Base-by-base conservation (phyloP, 106 monocot genomes). In the Phalaenopsis equestris region DNA sequence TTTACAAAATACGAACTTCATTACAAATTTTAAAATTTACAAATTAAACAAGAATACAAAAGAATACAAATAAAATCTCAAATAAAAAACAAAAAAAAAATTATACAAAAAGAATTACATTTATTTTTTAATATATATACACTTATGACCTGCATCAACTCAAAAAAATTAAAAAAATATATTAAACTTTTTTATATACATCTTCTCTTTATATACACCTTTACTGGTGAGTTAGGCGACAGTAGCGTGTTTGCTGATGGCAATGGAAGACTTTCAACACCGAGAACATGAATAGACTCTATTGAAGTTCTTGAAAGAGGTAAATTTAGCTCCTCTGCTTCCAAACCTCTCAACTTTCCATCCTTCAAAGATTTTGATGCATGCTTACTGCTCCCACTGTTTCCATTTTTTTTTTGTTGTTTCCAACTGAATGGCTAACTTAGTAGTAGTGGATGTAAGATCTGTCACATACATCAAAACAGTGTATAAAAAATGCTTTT, bases 281-380 rank as follows among this genome's bases (percentile, higher is more conserved):
- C 78, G 79, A 75, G 46, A 73, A 67, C 41, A 88, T 80, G 43
- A 73, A 74, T 68, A 65, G 79, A 57, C 42, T 82, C 84, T 42
- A 56, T 6, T 45, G 58, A 79, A 85, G 81, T 16, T 81, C 88
- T 84, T 80, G 83, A 84, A 83, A 58, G 83, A 48, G 17, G 49
- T 10, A 76, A 48, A 76, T 14, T 76, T 73, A 85, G 58, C 75
- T 78, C 75, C 18, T 61, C 52, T n/a, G 79, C 56, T 15, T 15
- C 42, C 56, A 61, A 16, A 75, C 78, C 84, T 83, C 90, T 92
- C 82, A 87, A 94, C 77, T 93, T 94, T 78, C 90, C 87, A 21
- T 92, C 64, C 81, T 92, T 52, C 14, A 12, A 3, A 52, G 52
- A 52, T 52, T 52, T 52, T 52, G 52, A 52, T 52, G 91, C 67